Conservation (phyloP, 208 protist genomes). For the Crithidia thermophila region DNA sequence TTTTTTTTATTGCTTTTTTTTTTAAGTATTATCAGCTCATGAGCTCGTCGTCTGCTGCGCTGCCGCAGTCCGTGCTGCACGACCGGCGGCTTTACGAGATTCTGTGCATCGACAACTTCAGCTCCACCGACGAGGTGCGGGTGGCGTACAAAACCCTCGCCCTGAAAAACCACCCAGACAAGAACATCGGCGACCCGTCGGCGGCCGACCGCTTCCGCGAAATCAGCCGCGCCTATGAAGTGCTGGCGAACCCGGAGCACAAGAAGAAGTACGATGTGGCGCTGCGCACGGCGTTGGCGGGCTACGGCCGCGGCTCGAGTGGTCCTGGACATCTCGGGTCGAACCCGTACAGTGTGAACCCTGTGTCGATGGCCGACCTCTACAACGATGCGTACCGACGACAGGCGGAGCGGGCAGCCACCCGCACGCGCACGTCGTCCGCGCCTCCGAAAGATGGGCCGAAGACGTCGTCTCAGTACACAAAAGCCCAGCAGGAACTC, state of each 20-base stretch:
- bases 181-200: constrained; percentile 84
- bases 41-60: not conserved
- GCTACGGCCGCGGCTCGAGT: constrained; percentile 6
- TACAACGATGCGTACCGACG: constrained; percentile 41
- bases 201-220: constrained; percentile 87
- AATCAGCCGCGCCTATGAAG: constrained; percentile 96
- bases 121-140: constrained; percentile 87
- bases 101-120: constrained; percentile 85
- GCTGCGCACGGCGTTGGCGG: constrained; percentile 53
- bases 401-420: constrained; percentile 14
- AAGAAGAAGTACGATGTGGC: constrained; percentile 95
- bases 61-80: constrained; percentile 18
- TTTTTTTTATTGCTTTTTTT: not conserved
- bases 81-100: constrained; percentile 78
- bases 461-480: constrained; percentile 44
- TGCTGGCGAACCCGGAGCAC: constrained; percentile 94
- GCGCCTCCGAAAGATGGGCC: constrained; percentile 4
- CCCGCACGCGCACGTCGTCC: constrained; percentile 11
- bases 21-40: not conserved
- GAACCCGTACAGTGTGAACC: constrained; percentile 32
- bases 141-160: constrained; percentile 94
- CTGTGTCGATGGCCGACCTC: constrained; percentile 34
- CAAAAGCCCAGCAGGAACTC: constrained; percentile 66
- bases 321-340: constrained; percentile 5
- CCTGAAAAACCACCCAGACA: constrained; percentile 96